phyloP scores from a whole-genome alignment of 139 green algal species.

The Micractinium sp. region DNA sequence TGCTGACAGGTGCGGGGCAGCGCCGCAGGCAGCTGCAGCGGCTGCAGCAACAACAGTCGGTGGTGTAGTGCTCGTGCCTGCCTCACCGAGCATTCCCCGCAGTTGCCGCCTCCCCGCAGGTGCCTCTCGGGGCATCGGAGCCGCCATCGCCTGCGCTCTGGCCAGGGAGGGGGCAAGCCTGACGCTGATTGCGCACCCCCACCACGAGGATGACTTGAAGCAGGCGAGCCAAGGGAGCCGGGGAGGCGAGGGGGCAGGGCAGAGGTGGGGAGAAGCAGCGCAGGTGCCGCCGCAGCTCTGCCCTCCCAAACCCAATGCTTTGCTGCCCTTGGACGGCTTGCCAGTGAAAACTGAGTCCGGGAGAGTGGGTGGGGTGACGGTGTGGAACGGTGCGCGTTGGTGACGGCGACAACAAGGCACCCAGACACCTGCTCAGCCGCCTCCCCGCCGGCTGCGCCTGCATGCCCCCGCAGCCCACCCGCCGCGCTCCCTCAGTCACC shows the following conservation, averaged over 20 bases:
- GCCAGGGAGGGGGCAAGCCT: conserved; percentile 58
- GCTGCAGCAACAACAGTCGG: too few species aligned
- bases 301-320: neutral
- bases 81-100: too few species aligned
- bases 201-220: conserved; percentile 45
- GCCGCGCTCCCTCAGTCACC: too few species aligned
- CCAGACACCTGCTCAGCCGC: too few species aligned
- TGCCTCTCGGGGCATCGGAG: conserved; percentile 25
- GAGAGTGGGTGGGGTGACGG: neutral
- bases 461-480: too few species aligned
- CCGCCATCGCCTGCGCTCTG: conserved; percentile 39
- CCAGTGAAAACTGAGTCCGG: too few species aligned
- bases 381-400: neutral
- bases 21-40: too few species aligned
- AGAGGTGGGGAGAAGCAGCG: neutral
- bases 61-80: too few species aligned
- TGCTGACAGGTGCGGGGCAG: conserved; percentile 1
- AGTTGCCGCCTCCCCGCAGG: too few species aligned
- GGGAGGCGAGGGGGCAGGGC: neutral
- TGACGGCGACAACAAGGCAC: neutral
- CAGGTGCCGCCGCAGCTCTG: neutral
- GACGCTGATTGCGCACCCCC: conserved; percentile 48
- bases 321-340: neutral
- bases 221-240: conserved; percentile 9
- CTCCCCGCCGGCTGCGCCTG: too few species aligned